Base-by-base conservation (phyloP, 2,329 filamentous ascomycete genomes). In the Rutstroemia sydowiana region DNA sequence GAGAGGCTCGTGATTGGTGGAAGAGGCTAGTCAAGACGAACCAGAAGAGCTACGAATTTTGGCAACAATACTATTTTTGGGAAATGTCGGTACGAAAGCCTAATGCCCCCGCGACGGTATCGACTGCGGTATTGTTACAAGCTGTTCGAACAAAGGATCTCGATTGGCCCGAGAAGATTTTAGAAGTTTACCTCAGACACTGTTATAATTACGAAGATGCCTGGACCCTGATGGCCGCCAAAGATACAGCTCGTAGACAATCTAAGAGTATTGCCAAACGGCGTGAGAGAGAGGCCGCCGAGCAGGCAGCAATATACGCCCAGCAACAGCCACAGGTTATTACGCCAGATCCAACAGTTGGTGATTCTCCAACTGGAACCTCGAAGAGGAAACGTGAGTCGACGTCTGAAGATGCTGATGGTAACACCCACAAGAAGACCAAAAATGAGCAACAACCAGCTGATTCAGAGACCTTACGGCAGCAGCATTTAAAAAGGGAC, bases 161-260 rank as follows among this genome's bases (percentile, higher is more conserved):
- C 16, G 87, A 93, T 65, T 87, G 83, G 78, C 87, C 88, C 0
- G 87, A 91, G 63, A 83, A 82, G 61, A 73, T 91, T 30, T 72
- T 91, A 59, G 84, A 88, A 50, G 75, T 89, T 42, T 91, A 87
- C 61, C 69, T 85, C 42, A 80, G 84, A 54, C 87, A 92, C 66
- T 95, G 91, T 66, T 90, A 95, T 66, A 88, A 95, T 63, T 91
- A 95, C 62, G 92, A 96, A 68, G 81, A 84, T 50, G 84, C 88
- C 1, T 76, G 86, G 23, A 83, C 84, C 45, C 75, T 96, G 7
- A 84, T 90, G 51, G 76, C 77, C 58, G 88, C 87, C 5, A 75
- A 88, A 14, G 82, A 95, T 56, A 80, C 83, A 54, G 82, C 87
- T 8, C 81, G 89, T 58, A 85, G 85, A 63, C 77, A 82, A 3